Percentiles rank a stretch among this genome's conserved stretches.
Evolutionary conservation across 2,329 filamentous ascomycete genomes (phyloP).

Genomic region (Colletotrichum sp.): DNA sequence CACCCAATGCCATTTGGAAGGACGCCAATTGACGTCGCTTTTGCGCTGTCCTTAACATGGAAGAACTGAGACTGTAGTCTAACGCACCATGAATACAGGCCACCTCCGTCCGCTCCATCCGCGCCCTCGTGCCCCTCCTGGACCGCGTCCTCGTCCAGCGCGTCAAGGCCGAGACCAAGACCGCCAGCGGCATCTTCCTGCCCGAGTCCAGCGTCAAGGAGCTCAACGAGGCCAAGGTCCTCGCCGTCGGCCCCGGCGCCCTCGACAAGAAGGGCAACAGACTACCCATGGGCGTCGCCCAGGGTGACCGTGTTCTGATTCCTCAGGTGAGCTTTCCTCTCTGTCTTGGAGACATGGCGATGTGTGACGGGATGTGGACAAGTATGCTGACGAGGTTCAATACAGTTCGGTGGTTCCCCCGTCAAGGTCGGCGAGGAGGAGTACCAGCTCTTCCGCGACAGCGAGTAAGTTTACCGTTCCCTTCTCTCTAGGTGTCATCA

Average conservation of each 20-base stretch:
- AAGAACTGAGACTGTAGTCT: not conserved
- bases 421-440: constrained; percentile 98
- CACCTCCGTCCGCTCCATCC: constrained; percentile 90
- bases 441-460: constrained; percentile 94
- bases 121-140: constrained; percentile 91
- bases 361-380: not conserved
- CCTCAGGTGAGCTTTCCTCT: constrained; percentile 68
- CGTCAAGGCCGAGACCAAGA: constrained; percentile 96
- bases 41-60: not conserved
- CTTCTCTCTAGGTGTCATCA: not conserved
- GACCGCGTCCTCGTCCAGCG: constrained; percentile 99
- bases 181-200: constrained; percentile 95
- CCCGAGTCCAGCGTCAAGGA: constrained; percentile 97
- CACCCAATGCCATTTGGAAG: not conserved
- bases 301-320: constrained; percentile 93
- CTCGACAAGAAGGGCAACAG: constrained; percentile 90
- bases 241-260: constrained; percentile 90
- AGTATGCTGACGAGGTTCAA: not conserved
- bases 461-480: constrained; percentile 75
- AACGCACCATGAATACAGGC: constrained; percentile 43
- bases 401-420: constrained; percentile 87
- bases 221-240: constrained; percentile 95
- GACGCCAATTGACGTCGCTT: not conserved
- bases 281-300: constrained; percentile 79
- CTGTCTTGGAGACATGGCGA: not conserved